Evolutionary conservation across 768 basidiomycete species (phyloP), one percentile per base, ranked within the genome.

Genomic region (Lactarius sp.): DNA sequence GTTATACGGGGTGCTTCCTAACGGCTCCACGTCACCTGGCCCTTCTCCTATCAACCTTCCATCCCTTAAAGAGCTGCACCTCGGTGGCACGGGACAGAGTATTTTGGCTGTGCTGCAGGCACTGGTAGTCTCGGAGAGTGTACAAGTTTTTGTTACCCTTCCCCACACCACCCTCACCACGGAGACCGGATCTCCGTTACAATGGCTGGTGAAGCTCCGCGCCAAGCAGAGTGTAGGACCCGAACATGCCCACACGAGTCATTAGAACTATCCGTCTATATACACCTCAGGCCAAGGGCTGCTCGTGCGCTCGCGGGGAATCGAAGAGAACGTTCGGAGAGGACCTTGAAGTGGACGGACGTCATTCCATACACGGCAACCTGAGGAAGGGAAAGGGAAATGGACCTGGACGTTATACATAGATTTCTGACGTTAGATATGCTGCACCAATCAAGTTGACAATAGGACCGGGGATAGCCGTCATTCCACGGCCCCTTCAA

Each of bases 1-100:
- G 18, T 14, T 64, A 12, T 60, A 56, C 46, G 63, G 50, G 33
- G 47, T 60, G 18, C 34, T 64, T 16, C 63, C 59, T 8, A 16
- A 41, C 1, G 33, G 20, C 10, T 34, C 41, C 22, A 20, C 22
- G 16, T 18, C 54, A 20, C 27, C 14, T 3, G 7, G 6, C 6
- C n/a, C 20, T n/a, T 9, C 47, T 36, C 12, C 50, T 7, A 12
- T 18, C 41, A 8, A 22, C 16, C 54, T 64, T 46, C 54, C 63
- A 8, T 44, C 14, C 1, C 64, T 65, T 6, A 46, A 52, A 13
- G 59, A 53, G 8, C 34, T 65, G 4, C 59, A 47, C 27, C 54
- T 65, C 10, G 41, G 59, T 2, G 64, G 54, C 7, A 52, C 59
- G 27, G 8, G 37, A 3, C 53, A 56, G 49, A 31, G 64, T 20